These are phyloP conservation scores for Albugo laibachii DNA, from an alignment of 352 stramenopile species.

Conservation along the genomic window DNA sequence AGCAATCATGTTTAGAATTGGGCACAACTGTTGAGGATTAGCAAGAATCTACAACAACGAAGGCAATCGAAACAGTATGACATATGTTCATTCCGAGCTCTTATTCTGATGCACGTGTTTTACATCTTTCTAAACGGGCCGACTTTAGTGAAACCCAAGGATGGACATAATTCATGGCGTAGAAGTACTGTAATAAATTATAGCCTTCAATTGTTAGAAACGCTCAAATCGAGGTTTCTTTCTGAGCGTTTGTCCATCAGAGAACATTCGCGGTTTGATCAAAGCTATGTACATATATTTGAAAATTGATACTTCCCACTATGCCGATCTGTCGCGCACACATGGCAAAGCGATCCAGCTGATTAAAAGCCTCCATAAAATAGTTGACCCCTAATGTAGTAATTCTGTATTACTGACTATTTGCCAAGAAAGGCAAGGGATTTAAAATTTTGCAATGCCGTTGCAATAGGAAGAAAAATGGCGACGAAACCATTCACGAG, in stretches of 20 bases:
- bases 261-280: constrained; percentile 47
- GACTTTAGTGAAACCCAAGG: constrained; percentile 34
- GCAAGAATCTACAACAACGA: constrained; percentile 43
- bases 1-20: constrained; percentile 45
- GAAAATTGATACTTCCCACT: constrained; percentile 37
- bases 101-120: too few relatives aligned
- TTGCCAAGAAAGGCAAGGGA: constrained; percentile 42
- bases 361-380: neutral
- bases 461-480: constrained; percentile 8
- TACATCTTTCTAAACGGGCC: too few relatives aligned
- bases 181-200: constrained; percentile 69
- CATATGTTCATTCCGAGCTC: too few relatives aligned
- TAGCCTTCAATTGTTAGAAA: too few relatives aligned
- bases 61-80: too few relatives aligned
- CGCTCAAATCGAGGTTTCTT: too few relatives aligned
- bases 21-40: constrained; percentile 43
- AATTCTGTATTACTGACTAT: constrained; percentile 30
- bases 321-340: constrained; percentile 59
- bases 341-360: constrained; percentile 45
- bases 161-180: constrained; percentile 39
- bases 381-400: neutral
- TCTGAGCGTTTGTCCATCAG: constrained; percentile 28
- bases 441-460: constrained; percentile 19
- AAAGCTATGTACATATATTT: constrained; percentile 50
- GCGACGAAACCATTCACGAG: constrained; percentile 34